Percentiles rank a stretch among this genome's conserved stretches.
Evolutionary conservation across 208 protist genomes (phyloP).

Genomic region (Acanthamoeba royreba): DNA sequence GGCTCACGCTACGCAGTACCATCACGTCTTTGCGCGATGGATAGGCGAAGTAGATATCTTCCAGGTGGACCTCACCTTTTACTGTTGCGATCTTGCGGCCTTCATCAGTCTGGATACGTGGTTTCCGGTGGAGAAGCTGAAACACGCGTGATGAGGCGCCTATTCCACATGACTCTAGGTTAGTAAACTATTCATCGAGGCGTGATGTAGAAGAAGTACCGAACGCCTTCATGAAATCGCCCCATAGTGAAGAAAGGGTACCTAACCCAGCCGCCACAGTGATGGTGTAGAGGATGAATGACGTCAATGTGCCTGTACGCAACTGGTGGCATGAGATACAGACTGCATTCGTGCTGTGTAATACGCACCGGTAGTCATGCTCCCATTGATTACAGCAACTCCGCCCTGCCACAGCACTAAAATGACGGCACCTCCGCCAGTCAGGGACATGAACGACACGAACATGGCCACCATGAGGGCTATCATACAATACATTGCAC

Average conservation of each 20-base stretch:
- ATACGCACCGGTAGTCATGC: neutral
- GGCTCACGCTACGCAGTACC: constrained; percentile 48
- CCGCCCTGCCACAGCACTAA: constrained; percentile 59
- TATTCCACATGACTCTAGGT: no score
- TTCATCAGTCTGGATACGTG: neutral
- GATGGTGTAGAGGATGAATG: constrained; percentile 76
- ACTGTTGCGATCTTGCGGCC: neutral
- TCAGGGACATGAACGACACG: neutral
- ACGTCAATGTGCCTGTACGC: constrained; percentile 61
- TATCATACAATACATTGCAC: neutral
- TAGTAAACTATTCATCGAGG: no score
- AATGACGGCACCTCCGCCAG: neutral
- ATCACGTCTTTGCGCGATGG: constrained; percentile 48
- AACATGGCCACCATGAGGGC: constrained; percentile 28
- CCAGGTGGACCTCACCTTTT: constrained; percentile 41
- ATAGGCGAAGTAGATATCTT: constrained; percentile 71
- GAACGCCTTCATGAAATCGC: constrained; percentile 67
- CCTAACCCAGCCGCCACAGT: constrained; percentile 51
- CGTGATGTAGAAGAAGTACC: no score
- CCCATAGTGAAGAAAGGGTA: constrained; percentile 49
- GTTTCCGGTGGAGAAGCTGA: constrained; percentile 55
- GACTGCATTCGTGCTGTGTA: neutral
- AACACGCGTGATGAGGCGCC: constrained; percentile 53
- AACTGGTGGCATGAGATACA: neutral
- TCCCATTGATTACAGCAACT: constrained; percentile 57